These are phyloP conservation scores for Puya raimondii DNA, from an alignment of 176 grass and related monocot species.

Conservation along the genomic window DNA sequence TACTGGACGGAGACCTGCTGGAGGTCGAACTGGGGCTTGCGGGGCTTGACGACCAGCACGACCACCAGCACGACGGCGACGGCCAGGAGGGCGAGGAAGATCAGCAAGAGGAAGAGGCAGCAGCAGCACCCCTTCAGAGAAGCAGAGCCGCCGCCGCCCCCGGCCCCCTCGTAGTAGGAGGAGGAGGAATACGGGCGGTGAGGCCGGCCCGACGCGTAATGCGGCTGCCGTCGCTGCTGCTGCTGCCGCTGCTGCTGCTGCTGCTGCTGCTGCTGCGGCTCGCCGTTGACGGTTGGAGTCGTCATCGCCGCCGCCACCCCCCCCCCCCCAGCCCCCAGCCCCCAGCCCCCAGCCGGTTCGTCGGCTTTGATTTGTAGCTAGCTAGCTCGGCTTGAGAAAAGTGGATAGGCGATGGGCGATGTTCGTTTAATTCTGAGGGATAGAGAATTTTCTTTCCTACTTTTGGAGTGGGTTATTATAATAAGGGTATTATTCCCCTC, in stretches of 20 bases:
- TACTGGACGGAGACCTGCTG: conserved; percentile 95
- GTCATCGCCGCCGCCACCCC: conserved; percentile 28
- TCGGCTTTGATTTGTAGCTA: conserved; percentile 40
- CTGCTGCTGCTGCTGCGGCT: conserved; percentile 15
- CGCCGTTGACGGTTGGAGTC: conserved; percentile 31
- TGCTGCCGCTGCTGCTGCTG: conserved; percentile 10
- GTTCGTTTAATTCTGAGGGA: neutral
- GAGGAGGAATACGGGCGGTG: conserved; percentile 9
- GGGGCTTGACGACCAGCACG: conserved; percentile 86
- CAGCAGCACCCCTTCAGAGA: conserved; percentile 97
- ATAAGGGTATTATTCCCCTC: too few species aligned
- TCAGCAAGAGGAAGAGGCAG: conserved; percentile 86
- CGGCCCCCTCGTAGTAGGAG: conserved; percentile 30
- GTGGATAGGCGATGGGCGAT: neutral
- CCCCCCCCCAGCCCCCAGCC: too few species aligned
- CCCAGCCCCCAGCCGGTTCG: neutral
- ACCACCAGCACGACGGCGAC: conserved; percentile 78
- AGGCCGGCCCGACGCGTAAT: conserved; percentile 41
- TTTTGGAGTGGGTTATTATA: too few species aligned
- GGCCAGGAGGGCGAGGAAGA: conserved; percentile 77
- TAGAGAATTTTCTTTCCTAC: neutral
- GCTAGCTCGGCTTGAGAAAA: conserved; percentile 19
- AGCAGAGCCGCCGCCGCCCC: conserved; percentile 42
- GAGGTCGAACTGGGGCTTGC: conserved; percentile 96
- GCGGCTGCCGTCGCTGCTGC: conserved; percentile 11